Evolutionary conservation across 225 moss, liverwort and hornwort species (phyloP), one percentile per base, ranked within the genome.

Genomic region (Antitrichia curtipendula): DNA sequence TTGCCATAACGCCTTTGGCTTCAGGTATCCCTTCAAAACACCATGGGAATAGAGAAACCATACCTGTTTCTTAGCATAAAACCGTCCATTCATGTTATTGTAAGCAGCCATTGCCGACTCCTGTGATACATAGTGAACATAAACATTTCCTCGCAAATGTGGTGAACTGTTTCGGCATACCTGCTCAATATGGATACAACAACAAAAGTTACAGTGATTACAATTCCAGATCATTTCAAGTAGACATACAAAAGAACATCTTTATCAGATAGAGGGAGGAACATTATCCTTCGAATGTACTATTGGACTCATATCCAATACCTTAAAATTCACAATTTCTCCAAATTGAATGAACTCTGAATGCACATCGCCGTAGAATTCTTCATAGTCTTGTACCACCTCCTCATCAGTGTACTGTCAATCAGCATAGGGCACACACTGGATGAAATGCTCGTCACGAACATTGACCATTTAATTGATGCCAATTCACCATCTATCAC

Each of bases 371-470:
- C 95, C 94, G 84, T 96, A 99, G 83, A 99, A 99, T 78, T 95
- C 96, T 94, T 99, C 96, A 91, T 90, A 99, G 43, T 96, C 95
- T 91, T 95, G 90, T 82, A 91, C 93, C 91, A 99, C 95, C 96
- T 99, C 99, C 95, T 99, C 99, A 85, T 99, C 99, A 92, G 96
- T 97, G 85, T 96, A 95, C 99, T 98, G 98, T 94, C 97, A 98
- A 95, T 91, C 95, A 98, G 95, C 91, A 97, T 95, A 92, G 94
- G 94, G 91, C 94, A 98, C 93, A 94, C 87, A 98, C 89, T 91
- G 80, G 88, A 97, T 95, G 90, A 95, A 96, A 94, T 93, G 91
- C 87, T 92, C 91, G 82, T 89, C 75, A 83, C 45, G 84, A 89
- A 70, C 68, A 81, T 86, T 90, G 93, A 92, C 87, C 92, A 90